phyloP scores from a whole-genome alignment of 768 basidiomycete species.

The Rhodotorula sphaerocarpa region DNA sequence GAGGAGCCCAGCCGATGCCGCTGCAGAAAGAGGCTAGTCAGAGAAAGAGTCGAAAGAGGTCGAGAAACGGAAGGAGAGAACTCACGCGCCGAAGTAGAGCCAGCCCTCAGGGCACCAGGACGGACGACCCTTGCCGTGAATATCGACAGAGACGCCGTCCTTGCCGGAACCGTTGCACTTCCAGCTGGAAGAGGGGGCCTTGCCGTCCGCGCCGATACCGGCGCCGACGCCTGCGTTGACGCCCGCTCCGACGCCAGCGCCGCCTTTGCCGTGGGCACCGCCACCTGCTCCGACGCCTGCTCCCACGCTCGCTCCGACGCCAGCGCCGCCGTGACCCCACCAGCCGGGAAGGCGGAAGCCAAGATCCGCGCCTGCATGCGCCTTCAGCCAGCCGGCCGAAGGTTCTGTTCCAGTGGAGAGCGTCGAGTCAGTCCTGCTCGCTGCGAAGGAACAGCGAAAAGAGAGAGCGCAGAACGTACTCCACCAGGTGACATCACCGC shows the following conservation, averaged over 20 bases:
- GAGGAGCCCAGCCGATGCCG: slow-evolving; percentile 6
- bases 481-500: neutral
- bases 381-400: neutral
- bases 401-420: slow-evolving; percentile 1
- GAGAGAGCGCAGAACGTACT: neutral
- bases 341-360: neutral
- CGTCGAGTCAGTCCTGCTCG: neutral
- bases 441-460: neutral
- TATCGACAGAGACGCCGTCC: slow-evolving; percentile 6
- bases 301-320: too few species aligned
- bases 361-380: neutral
- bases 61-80: neutral
- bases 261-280: too few species aligned
- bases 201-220: too few species aligned
- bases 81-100: neutral
- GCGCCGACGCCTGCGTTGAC: too few species aligned
- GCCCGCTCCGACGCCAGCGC: too few species aligned
- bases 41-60: neutral
- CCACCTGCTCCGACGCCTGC: too few species aligned
- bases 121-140: neutral
- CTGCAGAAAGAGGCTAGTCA: neutral
- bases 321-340: neutral
- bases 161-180: slow-evolving; percentile 7
- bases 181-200: neutral
- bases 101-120: neutral